These are phyloP conservation scores for Lipomyces oligophaga DNA, from an alignment of 805 yeast species.

Conservation along the genomic window DNA sequence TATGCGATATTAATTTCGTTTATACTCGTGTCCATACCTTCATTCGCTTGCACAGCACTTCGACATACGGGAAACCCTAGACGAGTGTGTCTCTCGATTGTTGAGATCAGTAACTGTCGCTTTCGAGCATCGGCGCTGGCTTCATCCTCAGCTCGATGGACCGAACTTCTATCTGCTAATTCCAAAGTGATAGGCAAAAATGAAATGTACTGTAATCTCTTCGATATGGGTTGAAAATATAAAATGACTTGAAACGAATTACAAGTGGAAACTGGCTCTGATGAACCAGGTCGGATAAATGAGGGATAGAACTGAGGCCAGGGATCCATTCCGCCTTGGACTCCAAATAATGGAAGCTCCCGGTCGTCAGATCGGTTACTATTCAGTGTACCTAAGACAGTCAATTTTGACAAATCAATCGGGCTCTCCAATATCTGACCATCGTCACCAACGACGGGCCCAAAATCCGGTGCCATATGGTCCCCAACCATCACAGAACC, in stretches of 20 bases:
- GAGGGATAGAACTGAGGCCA: slow-evolving; percentile 4
- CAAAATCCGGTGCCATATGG: background rate
- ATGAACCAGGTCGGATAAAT: too few species aligned
- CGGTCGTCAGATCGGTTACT: background rate
- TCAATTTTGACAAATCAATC: slow-evolving; percentile 15
- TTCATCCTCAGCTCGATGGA: slow-evolving; percentile 32
- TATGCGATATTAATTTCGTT: slow-evolving; percentile 38
- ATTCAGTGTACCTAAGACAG: slow-evolving; percentile 21
- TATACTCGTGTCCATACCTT: slow-evolving; percentile 31
- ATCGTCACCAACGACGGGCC: too few species aligned
- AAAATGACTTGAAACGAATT: slow-evolving; percentile 42
- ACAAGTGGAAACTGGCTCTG: background rate
- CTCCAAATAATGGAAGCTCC: slow-evolving; percentile 7
- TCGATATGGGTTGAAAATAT: slow-evolving; percentile 70
- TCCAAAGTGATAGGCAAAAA: slow-evolving; percentile 67
- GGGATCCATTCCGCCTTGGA: background rate
- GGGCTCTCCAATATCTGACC: background rate
- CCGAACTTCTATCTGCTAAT: slow-evolving; percentile 37
- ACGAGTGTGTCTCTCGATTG: slow-evolving; percentile 29
- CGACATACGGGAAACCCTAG: slow-evolving; percentile 19
- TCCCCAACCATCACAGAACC: too few species aligned
- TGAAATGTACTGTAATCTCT: slow-evolving; percentile 72
- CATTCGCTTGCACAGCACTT: background rate
- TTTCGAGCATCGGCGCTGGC: slow-evolving; percentile 26
- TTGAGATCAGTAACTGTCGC: slow-evolving; percentile 22